Evolutionary conservation across 306 rosid genomes (phyloP).

Genomic region (Pterocarpus santalinus): DNA sequence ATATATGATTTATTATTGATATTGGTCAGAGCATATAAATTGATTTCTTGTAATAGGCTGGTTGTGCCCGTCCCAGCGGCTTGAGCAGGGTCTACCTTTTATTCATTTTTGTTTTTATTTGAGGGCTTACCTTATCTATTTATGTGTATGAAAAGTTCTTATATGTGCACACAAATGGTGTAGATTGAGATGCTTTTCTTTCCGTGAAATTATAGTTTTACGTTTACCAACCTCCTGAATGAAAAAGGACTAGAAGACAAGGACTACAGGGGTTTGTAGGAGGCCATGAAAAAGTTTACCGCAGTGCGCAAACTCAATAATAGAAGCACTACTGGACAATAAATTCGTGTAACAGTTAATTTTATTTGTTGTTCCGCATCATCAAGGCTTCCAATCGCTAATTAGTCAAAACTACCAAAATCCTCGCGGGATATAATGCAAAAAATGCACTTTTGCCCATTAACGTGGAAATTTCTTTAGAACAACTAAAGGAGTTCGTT

Average conservation of each 20-base stretch:
- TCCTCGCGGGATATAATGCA: not conserved
- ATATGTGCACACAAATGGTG: not conserved
- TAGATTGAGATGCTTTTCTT: not conserved
- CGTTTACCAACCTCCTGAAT: not conserved
- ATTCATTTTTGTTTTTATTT: too few species aligned
- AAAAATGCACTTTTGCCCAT: not conserved
- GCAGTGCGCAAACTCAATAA: not conserved
- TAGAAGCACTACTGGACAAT: not conserved
- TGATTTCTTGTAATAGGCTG: too few species aligned
- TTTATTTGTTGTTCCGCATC: slow-evolving; percentile 18
- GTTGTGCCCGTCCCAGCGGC: too few species aligned
- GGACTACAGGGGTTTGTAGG: too few species aligned
- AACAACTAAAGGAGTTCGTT: not conserved
- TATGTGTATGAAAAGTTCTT: not conserved
- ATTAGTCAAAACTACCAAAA: slow-evolving; percentile 16
- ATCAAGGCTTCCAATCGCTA: slow-evolving; percentile 30
- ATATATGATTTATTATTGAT: too few species aligned
- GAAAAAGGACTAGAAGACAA: not conserved
- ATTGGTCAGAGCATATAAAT: too few species aligned
- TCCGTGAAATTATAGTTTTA: not conserved
- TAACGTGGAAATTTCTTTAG: slow-evolving; percentile 19
- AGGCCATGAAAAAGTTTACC: not conserved
- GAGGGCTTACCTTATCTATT: not conserved
- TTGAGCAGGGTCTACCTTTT: too few species aligned
- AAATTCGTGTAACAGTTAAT: slow-evolving; percentile 3